Base-by-base conservation (phyloP, 139 green algal species). In the Closterium sp. region DNA sequence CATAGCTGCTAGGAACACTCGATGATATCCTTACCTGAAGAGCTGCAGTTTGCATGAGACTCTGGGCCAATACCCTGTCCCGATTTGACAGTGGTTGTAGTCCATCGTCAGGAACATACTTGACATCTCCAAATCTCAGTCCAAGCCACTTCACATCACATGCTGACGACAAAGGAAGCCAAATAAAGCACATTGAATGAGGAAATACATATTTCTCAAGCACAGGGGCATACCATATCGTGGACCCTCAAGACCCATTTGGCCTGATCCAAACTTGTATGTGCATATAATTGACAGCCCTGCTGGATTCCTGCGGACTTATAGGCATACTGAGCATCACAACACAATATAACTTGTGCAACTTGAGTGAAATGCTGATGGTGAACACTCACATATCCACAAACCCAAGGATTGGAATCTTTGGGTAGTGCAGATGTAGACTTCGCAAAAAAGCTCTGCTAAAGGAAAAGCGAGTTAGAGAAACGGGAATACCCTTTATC, bases 71-170 rank as follows among this genome's bases (percentile, higher is more conserved):
- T 6, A 66, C 86, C 16, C 36, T 89, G 33, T 95, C 93, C 3
- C 91, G 33, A 4, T n/a, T 6, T 25, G 84, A 92, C 33, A 95
- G 76, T 0, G 76, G 66, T 92, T 95, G 94, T 76, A 96, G 97
- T n/a, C 69, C 91, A 25, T 85, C 87, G 33, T 89, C 92, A 1
- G 94, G 92, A 16, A 95, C 94, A 4, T 92, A 91, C 12, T 90
- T 64, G 69, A 98, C 92, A 94, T 97, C 96, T 23, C 64, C 38
- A 19, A 36, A 69, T 2, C 93, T 92, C 4, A 97, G 89, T 4
- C 97, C 97, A 87, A 98, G 94, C 97, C 97, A 98, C 19, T 85
- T 86, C 43, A 98, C 88, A 16, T 87, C 86, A 1, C 96, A 95
- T 21, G 97, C 85, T 31, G 95, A 0, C 2, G 31, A 84, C 1